Conservation (phyloP, 306 rosid species). For the Astragalus membranaceus region DNA sequence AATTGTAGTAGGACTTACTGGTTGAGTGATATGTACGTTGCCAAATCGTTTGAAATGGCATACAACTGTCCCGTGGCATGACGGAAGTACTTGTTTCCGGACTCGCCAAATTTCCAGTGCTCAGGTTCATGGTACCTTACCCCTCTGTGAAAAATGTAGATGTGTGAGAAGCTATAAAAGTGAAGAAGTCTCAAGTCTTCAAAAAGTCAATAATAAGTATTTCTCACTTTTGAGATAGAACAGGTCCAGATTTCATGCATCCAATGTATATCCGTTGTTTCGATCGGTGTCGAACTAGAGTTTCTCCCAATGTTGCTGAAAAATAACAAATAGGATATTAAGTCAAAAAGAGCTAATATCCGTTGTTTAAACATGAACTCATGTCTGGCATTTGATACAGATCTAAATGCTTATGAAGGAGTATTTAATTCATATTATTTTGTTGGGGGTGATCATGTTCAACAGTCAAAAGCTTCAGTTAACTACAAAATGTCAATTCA, state of each 20-base stretch:
- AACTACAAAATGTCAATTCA: background rate
- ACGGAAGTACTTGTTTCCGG: conserved; percentile 96
- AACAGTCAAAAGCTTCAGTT: background rate
- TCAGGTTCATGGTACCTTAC: conserved; percentile 99
- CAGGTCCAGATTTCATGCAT: conserved; percentile 99
- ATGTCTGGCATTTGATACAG: background rate
- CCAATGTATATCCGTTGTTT: conserved; percentile 78
- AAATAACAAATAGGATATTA: conserved; percentile 11
- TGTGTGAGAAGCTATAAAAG: conserved; percentile 29
- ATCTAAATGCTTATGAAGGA: conserved; percentile 8
- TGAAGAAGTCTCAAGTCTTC: background rate
- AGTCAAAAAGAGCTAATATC: background rate
- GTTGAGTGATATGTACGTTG: conserved; percentile 73
- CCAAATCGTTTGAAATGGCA: conserved; percentile 92
- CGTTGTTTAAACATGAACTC: conserved; percentile 4
- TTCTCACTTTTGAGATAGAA: conserved; percentile 75
- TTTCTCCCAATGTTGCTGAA: conserved; percentile 93
- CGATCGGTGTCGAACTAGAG: conserved; percentile 78
- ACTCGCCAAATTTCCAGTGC: conserved; percentile 90
- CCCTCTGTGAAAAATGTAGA: conserved; percentile 54
- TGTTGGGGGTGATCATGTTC: background rate
- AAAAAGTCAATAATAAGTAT: background rate
- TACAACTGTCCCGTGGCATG: conserved; percentile 98
- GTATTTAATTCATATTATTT: background rate
- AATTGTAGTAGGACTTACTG: conserved; percentile 51